Conservation (phyloP, 108 stramenopile species). For the Schizochytrium sp. region DNA sequence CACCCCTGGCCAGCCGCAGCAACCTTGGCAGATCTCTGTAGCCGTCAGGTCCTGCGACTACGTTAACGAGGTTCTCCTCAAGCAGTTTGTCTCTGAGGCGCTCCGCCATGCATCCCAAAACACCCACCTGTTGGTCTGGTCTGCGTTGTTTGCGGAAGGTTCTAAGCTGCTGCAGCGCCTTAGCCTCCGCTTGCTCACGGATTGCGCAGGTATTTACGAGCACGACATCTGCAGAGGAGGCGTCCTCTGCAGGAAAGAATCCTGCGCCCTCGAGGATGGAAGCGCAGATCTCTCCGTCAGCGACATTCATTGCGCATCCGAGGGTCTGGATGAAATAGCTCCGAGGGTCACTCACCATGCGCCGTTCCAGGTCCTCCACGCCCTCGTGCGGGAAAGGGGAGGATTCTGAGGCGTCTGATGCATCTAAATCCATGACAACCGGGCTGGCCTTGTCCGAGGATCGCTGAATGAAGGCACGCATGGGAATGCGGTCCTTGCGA, state of each 20-base stretch:
- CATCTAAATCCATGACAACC: too few species aligned
- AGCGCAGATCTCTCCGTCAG: slow-evolving; percentile 93
- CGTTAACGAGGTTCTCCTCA: slow-evolving; percentile 84
- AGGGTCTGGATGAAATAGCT: slow-evolving; percentile 95
- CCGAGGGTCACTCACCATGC: not conserved
- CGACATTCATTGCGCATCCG: slow-evolving; percentile 99
- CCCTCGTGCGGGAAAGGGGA: not conserved
- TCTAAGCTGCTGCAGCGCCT: slow-evolving; percentile 61
- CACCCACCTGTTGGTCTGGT: slow-evolving; percentile 83
- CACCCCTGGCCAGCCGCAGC: slow-evolving; percentile 70
- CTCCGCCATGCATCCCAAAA: slow-evolving; percentile 99
- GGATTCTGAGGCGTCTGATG: too few species aligned
- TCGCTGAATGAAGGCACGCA: slow-evolving; percentile 12
- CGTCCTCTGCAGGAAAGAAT: slow-evolving; percentile 64
- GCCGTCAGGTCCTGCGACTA: slow-evolving; percentile 97
- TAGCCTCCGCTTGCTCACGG: slow-evolving; percentile 93
- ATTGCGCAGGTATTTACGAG: slow-evolving; percentile 99
- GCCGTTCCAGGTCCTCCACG: not conserved
- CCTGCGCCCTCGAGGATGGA: slow-evolving; percentile 78
- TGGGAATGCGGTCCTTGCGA: slow-evolving; percentile 4
- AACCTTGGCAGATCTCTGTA: slow-evolving; percentile 95
- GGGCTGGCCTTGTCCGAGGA: not conserved
- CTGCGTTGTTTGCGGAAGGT: slow-evolving; percentile 63
- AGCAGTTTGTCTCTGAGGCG: slow-evolving; percentile 91
- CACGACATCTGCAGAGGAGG: slow-evolving; percentile 83